These are phyloP conservation scores for Croton laevigatus DNA, from an alignment of 441 rosid species.

Conservation along the genomic window DNA sequence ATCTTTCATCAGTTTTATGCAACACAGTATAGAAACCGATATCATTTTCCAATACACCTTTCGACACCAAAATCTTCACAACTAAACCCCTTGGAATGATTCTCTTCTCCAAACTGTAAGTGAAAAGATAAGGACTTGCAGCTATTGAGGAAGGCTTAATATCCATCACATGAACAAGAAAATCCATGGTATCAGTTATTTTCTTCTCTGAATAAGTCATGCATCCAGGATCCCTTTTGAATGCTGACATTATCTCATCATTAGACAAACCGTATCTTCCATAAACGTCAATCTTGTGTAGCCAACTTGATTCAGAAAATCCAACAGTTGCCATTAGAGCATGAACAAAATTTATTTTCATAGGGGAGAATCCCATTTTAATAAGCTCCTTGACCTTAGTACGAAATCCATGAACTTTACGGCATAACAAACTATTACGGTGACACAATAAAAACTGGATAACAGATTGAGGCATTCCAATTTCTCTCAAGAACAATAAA, in stretches of 20 bases:
- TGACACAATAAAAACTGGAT: not conserved
- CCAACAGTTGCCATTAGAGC: not conserved
- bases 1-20: not conserved
- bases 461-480: not conserved
- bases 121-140: not conserved
- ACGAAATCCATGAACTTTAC: not conserved
- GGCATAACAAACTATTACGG: not conserved
- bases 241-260: conserved; percentile 19
- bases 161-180: conserved; percentile 23
- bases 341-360: too few species aligned
- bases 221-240: conserved; percentile 15
- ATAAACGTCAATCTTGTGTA: conserved; percentile 18
- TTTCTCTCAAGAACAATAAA: not conserved
- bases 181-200: conserved; percentile 18
- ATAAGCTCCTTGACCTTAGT: too few species aligned
- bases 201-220: conserved; percentile 21
- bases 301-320: conserved; percentile 13
- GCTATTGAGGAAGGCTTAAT: not conserved
- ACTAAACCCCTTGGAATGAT: conserved; percentile 19
- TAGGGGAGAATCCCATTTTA: not conserved
- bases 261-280: conserved; percentile 32
- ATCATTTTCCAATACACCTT: not conserved
- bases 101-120: conserved; percentile 21
- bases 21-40: not conserved
- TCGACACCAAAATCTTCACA: not conserved